phyloP scores from a whole-genome alignment of 2,329 filamentous ascomycete species.

The Epichloe gansuensis region DNA sequence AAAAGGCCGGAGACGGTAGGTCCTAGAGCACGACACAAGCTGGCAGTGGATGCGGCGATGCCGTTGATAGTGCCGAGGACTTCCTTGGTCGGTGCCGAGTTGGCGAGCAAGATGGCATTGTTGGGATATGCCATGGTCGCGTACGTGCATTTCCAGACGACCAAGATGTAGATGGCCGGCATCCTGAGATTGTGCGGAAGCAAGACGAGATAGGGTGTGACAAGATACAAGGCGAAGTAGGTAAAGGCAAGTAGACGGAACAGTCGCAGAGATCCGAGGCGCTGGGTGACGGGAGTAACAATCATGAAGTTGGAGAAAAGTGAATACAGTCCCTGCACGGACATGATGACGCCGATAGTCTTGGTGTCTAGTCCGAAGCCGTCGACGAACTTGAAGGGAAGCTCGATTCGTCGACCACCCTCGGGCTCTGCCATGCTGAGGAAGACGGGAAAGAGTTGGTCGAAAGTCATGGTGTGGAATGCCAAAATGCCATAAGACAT shows the following conservation, averaged over 20 bases:
- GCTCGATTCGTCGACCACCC: constrained; percentile 34
- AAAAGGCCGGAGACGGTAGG: constrained; percentile 79
- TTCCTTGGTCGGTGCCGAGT: constrained; percentile 71
- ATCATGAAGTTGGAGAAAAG: constrained; percentile 76
- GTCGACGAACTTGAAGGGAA: constrained; percentile 82
- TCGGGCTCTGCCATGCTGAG: constrained; percentile 54
- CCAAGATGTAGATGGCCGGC: constrained; percentile 60
- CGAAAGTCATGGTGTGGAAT: constrained; percentile 94
- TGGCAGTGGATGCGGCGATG: constrained; percentile 81
- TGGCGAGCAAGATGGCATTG: constrained; percentile 78
- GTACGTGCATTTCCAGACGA: constrained; percentile 89
- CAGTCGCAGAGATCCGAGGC: constrained; percentile 65
- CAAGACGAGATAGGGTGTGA: constrained; percentile 80
- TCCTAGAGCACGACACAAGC: constrained; percentile 75
- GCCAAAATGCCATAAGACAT: constrained; percentile 84
- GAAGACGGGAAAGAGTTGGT: constrained; percentile 86
- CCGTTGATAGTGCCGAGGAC: constrained; percentile 90
- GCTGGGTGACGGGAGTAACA: constrained; percentile 65
- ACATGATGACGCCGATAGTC: constrained; percentile 77
- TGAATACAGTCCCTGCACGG: constrained; percentile 79
- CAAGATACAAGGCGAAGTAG: constrained; percentile 80
- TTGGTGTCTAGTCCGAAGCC: constrained; percentile 77
- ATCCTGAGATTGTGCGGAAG: constrained; percentile 62
- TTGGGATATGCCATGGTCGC: constrained; percentile 85
- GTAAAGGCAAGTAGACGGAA: constrained; percentile 71